These are phyloP conservation scores for Apiospora saccharicola DNA, from an alignment of 2,329 filamentous ascomycete species.

Conservation along the genomic window DNA sequence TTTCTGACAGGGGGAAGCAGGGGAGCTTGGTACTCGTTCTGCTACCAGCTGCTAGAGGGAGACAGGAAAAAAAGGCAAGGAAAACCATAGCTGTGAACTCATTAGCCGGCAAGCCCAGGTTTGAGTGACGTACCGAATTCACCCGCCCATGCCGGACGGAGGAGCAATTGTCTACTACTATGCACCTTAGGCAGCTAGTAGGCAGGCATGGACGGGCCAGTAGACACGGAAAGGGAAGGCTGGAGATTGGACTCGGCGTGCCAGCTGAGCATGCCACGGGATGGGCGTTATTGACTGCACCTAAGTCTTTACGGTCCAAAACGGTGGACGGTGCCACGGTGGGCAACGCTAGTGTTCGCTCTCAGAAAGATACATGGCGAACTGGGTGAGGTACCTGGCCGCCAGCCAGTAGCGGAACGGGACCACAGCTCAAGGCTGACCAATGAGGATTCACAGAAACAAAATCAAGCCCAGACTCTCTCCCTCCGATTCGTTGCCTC, in stretches of 20 bases:
- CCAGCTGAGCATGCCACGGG: not conserved
- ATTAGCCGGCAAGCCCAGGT: slow-evolving; percentile 21
- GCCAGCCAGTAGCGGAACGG: not conserved
- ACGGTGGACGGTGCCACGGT: not conserved
- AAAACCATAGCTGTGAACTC: slow-evolving; percentile 12
- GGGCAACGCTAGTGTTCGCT: not conserved
- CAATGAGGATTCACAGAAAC: not conserved
- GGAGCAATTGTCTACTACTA: not conserved
- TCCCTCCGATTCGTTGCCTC: not conserved
- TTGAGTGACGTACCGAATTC: slow-evolving; percentile 26
- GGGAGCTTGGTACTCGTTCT: slow-evolving; percentile 12
- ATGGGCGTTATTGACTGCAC: not conserved
- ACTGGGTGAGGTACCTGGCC: not conserved
- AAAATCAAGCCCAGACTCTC: not conserved
- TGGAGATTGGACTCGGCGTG: not conserved
- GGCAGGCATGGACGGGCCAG: not conserved
- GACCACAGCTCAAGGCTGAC: not conserved
- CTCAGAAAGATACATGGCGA: not conserved
- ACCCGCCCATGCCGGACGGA: slow-evolving; percentile 18
- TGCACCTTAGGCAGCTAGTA: no score
- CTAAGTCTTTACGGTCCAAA: slow-evolving; percentile 1
- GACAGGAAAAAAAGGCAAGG: slow-evolving; percentile 24
- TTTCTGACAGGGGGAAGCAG: slow-evolving; percentile 18
- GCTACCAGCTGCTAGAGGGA: not conserved
- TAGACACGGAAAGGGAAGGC: not conserved